Evolutionary conservation across 2,329 filamentous ascomycete species (phyloP).

Genomic region (Ilyonectria robusta): DNA sequence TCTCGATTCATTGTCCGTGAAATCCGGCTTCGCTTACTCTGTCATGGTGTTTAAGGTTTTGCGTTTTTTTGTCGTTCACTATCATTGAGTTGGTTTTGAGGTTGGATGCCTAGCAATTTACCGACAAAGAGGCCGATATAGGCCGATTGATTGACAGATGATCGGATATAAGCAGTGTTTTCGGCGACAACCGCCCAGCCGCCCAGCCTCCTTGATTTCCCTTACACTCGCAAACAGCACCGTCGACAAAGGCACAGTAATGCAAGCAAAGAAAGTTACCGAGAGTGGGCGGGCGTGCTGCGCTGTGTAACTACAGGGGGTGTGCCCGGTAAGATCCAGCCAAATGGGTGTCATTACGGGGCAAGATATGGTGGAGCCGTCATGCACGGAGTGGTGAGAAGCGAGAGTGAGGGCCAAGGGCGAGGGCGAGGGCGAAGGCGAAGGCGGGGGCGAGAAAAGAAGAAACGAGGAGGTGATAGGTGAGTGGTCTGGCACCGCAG

Average conservation of each 20-base stretch:
- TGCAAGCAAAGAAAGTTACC: neutral
- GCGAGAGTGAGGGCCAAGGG: neutral
- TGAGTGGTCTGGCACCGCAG: neutral
- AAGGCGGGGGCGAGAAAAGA: neutral
- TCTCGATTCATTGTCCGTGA: neutral
- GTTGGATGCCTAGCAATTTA: neutral
- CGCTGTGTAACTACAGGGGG: neutral
- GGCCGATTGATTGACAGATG: neutral
- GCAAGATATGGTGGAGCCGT: neutral
- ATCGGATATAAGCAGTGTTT: slow-evolving; percentile 20
- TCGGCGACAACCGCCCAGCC: slow-evolving; percentile 12
- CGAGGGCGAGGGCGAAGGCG: neutral
- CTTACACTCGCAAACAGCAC: neutral
- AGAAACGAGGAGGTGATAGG: neutral
- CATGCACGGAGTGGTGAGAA: neutral
- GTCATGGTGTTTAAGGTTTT: neutral
- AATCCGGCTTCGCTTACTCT: neutral
- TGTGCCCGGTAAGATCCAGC: neutral
- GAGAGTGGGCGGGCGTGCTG: neutral
- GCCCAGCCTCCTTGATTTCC: neutral
- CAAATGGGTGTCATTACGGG: neutral
- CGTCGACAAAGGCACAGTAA: neutral
- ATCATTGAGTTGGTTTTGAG: neutral
- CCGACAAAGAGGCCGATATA: neutral
- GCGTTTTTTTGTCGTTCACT: neutral